Evolutionary conservation across 768 basidiomycete species (phyloP).

Genomic region (Mycena venus): DNA sequence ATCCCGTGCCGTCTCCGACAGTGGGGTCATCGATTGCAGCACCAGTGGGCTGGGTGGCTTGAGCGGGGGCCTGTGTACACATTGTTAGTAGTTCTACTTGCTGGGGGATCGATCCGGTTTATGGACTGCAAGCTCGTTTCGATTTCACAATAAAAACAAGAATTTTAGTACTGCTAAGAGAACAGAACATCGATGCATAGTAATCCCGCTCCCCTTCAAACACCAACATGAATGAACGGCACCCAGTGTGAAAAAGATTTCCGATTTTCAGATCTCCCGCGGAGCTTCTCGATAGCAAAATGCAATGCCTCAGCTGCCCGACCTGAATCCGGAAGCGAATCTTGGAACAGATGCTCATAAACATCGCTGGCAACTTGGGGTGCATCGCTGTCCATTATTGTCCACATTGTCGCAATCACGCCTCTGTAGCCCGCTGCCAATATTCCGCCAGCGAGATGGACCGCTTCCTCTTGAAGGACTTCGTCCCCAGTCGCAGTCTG

Average conservation of each 20-base stretch:
- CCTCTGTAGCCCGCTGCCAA: neutral
- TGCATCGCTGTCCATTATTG: neutral
- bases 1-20: too few species aligned
- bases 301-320: neutral
- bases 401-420: conserved; percentile 4
- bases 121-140: too few species aligned
- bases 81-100: too few species aligned
- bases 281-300: neutral
- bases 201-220: too few species aligned
- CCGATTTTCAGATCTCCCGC: too few species aligned
- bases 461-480: neutral
- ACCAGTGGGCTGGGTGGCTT: too few species aligned
- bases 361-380: neutral
- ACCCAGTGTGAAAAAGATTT: conserved; percentile 1
- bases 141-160: too few species aligned
- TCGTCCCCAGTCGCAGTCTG: neutral
- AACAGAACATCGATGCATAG: too few species aligned
- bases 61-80: too few species aligned
- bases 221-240: neutral
- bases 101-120: too few species aligned
- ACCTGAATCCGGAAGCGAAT: neutral
- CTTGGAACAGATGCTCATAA: neutral
- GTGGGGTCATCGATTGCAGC: too few species aligned
- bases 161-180: too few species aligned
- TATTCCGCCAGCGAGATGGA: neutral